phyloP scores from a whole-genome alignment of 2,329 filamentous ascomycete genomes.

The Purpureocillium lavendulum region DNA sequence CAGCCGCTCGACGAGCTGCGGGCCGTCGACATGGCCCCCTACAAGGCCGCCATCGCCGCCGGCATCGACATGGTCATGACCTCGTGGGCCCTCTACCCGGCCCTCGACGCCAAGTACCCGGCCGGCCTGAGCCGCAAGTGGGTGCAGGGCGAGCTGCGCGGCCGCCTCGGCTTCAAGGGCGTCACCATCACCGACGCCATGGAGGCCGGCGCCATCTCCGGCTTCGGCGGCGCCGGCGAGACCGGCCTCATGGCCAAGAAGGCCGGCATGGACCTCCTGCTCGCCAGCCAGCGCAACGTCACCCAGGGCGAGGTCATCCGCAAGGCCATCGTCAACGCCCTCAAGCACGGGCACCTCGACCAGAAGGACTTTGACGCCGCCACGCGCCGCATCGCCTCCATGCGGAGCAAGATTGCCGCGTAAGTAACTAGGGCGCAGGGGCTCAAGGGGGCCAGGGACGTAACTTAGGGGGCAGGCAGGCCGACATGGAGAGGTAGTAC shows the following conservation, averaged over 20 bases:
- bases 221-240: conserved; percentile 5
- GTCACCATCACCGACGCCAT: conserved; percentile 12
- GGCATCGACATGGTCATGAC: conserved; percentile 11
- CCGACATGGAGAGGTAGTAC: too few species aligned
- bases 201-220: conserved; percentile 8
- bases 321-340: conserved; percentile 6
- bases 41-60: conserved; percentile 9
- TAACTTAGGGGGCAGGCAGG: too few species aligned
- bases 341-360: conserved; percentile 5
- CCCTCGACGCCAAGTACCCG: conserved; percentile 7
- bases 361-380: conserved; percentile 9
- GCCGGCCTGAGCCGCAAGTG: conserved; percentile 12
- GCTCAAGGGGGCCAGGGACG: too few species aligned
- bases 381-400: conserved; percentile 8
- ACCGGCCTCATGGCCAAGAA: conserved; percentile 5
- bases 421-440: background rate
- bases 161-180: conserved; percentile 8
- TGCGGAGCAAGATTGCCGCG: conserved; percentile 5
- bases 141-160: conserved; percentile 10
- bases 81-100: conserved; percentile 12
- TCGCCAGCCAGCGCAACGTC: conserved; percentile 10
- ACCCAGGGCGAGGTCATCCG: conserved; percentile 9
- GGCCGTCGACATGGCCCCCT: conserved; percentile 8
- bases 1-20: conserved; percentile 6
- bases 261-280: conserved; percentile 11